These are phyloP conservation scores for Corymbia citriodora DNA, from an alignment of 441 rosid species.

Conservation along the genomic window DNA sequence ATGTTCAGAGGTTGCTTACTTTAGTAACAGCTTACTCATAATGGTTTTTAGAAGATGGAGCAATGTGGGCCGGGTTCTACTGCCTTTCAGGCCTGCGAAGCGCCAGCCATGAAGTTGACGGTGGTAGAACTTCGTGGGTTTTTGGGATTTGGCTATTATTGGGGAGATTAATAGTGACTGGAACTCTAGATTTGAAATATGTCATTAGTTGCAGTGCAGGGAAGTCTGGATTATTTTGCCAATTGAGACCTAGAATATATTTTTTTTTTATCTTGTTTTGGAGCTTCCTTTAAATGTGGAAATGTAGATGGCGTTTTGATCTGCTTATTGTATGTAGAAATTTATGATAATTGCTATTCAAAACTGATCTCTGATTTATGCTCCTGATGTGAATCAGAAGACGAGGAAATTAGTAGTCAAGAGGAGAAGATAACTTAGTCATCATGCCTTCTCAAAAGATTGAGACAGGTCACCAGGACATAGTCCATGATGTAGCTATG, in stretches of 20 bases:
- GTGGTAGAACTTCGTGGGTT: neutral
- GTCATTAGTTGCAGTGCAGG: neutral
- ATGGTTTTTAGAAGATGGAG: neutral
- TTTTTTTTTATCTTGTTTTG: neutral
- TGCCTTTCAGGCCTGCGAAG: neutral
- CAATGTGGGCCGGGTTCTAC: neutral
- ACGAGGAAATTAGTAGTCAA: neutral
- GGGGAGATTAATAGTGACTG: neutral
- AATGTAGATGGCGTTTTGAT: neutral
- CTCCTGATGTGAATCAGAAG: neutral
- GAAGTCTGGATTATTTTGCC: neutral
- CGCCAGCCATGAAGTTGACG: neutral
- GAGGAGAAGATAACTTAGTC: constrained; percentile 2
- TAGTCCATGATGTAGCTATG: constrained; percentile 72
- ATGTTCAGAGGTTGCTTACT: neutral
- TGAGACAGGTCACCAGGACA: constrained; percentile 75
- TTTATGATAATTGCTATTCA: neutral
- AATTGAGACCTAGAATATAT: neutral
- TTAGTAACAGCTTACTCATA: neutral
- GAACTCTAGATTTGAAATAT: neutral
- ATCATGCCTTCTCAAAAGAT: constrained; percentile 67
- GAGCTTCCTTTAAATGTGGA: neutral
- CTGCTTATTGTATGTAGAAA: neutral
- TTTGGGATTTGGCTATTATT: neutral
- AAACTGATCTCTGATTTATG: neutral